phyloP scores from a whole-genome alignment of 192 early-diverging fungal genomes.

The Backusella tuberculispora region DNA sequence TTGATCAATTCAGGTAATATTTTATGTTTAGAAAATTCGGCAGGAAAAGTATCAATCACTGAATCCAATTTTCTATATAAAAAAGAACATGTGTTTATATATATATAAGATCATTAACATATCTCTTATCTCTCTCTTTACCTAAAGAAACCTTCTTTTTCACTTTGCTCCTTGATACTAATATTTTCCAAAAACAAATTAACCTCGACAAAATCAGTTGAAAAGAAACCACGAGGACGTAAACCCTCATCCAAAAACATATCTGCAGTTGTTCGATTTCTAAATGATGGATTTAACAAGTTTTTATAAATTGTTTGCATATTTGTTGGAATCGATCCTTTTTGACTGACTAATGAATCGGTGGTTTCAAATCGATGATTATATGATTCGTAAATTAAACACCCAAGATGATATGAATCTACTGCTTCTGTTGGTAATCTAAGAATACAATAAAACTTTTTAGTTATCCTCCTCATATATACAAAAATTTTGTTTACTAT shows the following conservation, averaged over 20 bases:
- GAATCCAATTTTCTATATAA: slow-evolving; percentile 67
- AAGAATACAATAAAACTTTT: slow-evolving; percentile 32
- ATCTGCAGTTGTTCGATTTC: slow-evolving; percentile 61
- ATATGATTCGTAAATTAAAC: slow-evolving; percentile 82
- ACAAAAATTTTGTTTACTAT: slow-evolving; percentile 16
- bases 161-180: slow-evolving; percentile 84
- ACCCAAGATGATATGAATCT: slow-evolving; percentile 85
- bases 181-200: slow-evolving; percentile 92
- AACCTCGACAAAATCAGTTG: slow-evolving; percentile 81
- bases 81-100: not conserved
- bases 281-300: slow-evolving; percentile 64
- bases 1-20: slow-evolving; percentile 91
- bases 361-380: slow-evolving; percentile 61
- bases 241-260: slow-evolving; percentile 73
- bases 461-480: not conserved
- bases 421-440: slow-evolving; percentile 50
- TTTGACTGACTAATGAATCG: slow-evolving; percentile 49
- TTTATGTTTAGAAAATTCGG: slow-evolving; percentile 88
- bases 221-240: slow-evolving; percentile 70
- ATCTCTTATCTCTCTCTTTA: not conserved
- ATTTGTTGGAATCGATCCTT: slow-evolving; percentile 62
- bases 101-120: not conserved
- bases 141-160: slow-evolving; percentile 82
- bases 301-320: slow-evolving; percentile 65
- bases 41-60: slow-evolving; percentile 77